These are phyloP conservation scores for Phialophora verrucosa DNA, from an alignment of 2,329 filamentous ascomycete genomes.

Conservation along the genomic window DNA sequence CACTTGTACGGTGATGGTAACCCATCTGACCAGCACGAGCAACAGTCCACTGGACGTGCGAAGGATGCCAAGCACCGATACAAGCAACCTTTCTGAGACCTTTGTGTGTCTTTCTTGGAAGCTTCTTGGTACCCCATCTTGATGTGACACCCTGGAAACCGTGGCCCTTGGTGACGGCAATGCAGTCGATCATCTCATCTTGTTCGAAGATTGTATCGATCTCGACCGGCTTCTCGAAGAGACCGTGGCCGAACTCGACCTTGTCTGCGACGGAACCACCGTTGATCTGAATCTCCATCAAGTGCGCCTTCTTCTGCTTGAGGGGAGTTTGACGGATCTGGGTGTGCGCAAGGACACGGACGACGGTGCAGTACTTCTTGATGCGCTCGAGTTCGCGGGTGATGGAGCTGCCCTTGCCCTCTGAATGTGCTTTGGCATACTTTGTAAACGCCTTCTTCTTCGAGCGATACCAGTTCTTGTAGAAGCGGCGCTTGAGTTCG, in stretches of 20 bases:
- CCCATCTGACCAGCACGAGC: conserved; percentile 99
- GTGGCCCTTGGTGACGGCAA: conserved; percentile 99
- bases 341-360: conserved; percentile 98
- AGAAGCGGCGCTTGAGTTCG: conserved; percentile 99
- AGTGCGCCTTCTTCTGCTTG: conserved; percentile 99
- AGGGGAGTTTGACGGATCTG: conserved; percentile 99
- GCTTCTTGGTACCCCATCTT: conserved; percentile 99
- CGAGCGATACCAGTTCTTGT: conserved; percentile 99
- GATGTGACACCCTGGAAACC: conserved; percentile 96
- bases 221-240: conserved; percentile 99
- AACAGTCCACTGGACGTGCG: conserved; percentile 99
- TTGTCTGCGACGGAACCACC: conserved; percentile 95
- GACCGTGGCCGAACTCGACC: conserved; percentile 90
- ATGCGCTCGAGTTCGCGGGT: conserved; percentile 99
- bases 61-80: conserved; percentile 99
- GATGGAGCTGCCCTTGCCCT: conserved; percentile 86
- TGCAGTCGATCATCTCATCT: conserved; percentile 99
- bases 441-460: conserved; percentile 99
- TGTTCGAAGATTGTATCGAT: conserved; percentile 96
- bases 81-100: conserved; percentile 99
- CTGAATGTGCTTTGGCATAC: conserved; percentile 99
- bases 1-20: conserved; percentile 99
- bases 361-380: conserved; percentile 99
- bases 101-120: conserved; percentile 99
- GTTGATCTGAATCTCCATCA: conserved; percentile 99